Conservation (phyloP, 768 basidiomycete species). For the Obba rivulosa region DNA sequence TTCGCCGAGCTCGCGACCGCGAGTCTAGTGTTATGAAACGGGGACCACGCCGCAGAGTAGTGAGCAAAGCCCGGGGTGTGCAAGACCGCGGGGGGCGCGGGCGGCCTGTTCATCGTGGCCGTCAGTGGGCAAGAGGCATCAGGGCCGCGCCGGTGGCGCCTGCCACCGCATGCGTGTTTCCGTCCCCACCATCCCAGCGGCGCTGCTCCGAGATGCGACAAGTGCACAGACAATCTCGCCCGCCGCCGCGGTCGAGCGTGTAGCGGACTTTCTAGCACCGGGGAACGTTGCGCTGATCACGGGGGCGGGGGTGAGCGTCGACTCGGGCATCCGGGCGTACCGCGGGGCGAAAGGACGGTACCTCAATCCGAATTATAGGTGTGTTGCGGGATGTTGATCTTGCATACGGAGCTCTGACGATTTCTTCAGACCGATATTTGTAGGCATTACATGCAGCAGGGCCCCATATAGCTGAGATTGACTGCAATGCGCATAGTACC, state of each 20-base stretch:
- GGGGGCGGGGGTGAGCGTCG: conserved; percentile 92
- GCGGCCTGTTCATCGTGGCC: conserved; percentile 30
- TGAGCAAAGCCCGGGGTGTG: conserved; percentile 84
- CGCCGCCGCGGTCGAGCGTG: conserved; percentile 51
- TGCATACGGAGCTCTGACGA: neutral
- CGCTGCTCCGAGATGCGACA: conserved; percentile 40
- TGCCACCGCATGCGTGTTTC: conserved; percentile 62
- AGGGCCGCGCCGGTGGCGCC: neutral
- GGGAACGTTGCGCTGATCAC: conserved; percentile 78
- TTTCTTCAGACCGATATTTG: conserved; percentile 50
- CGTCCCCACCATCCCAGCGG: conserved; percentile 68
- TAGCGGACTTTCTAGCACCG: conserved; percentile 57
- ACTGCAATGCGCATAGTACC: conserved; percentile 43
- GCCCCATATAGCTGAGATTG: conserved; percentile 12
- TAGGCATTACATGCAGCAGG: conserved; percentile 15
- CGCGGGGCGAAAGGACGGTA: conserved; percentile 81
- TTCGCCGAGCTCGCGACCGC: conserved; percentile 86
- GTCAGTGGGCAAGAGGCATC: conserved; percentile 1
- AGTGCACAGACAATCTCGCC: conserved; percentile 35
- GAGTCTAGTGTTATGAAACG: conserved; percentile 69
- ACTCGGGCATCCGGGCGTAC: conserved; percentile 94
- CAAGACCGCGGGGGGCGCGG: conserved; percentile 41
- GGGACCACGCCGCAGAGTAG: conserved; percentile 79
- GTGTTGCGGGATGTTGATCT: conserved; percentile 17
- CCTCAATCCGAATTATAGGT: conserved; percentile 90